Evolutionary conservation across 2,329 filamentous ascomycete genomes (phyloP).

Genomic region (Orbilia oligospora): DNA sequence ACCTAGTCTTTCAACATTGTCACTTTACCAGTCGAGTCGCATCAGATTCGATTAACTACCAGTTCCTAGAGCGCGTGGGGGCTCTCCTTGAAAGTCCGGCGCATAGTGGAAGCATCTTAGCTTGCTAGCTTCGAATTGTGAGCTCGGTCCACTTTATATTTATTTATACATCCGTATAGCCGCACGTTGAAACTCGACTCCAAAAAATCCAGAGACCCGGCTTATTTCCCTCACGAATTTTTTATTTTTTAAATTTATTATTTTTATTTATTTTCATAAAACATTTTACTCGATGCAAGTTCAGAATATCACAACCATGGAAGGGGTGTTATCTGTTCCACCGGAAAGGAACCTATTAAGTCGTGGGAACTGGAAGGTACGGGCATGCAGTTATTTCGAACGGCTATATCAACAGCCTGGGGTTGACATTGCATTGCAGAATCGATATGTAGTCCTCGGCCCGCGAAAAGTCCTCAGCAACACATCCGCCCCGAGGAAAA

Average conservation of each 20-base stretch:
- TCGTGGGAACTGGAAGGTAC: constrained; percentile 61
- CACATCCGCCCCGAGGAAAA: constrained; percentile 59
- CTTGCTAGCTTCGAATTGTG: constrained; percentile 26
- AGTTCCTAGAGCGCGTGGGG: constrained; percentile 36
- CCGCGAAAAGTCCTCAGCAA: constrained; percentile 51
- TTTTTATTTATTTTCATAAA: neutral
- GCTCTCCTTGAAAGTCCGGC: constrained; percentile 33
- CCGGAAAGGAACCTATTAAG: constrained; percentile 57
- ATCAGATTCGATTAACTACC: constrained; percentile 6
- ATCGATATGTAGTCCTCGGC: constrained; percentile 58
- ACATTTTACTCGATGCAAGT: constrained; percentile 1
- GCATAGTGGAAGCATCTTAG: constrained; percentile 42
- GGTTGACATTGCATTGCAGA: constrained; percentile 35
- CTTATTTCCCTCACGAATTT: constrained; percentile 11
- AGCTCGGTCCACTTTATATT: constrained; percentile 40
- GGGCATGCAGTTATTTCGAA: neutral
- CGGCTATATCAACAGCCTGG: constrained; percentile 10
- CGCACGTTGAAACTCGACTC: constrained; percentile 11
- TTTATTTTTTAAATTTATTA: neutral
- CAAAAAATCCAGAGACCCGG: constrained; percentile 7
- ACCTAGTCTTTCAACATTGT: constrained; percentile 8
- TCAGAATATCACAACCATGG: constrained; percentile 38
- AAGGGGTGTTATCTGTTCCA: constrained; percentile 56
- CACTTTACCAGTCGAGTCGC: constrained; percentile 15
- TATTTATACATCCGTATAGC: constrained; percentile 46